These are phyloP conservation scores for Penicillium sp. DNA, from an alignment of 2,329 filamentous ascomycete species.

Conservation along the genomic window DNA sequence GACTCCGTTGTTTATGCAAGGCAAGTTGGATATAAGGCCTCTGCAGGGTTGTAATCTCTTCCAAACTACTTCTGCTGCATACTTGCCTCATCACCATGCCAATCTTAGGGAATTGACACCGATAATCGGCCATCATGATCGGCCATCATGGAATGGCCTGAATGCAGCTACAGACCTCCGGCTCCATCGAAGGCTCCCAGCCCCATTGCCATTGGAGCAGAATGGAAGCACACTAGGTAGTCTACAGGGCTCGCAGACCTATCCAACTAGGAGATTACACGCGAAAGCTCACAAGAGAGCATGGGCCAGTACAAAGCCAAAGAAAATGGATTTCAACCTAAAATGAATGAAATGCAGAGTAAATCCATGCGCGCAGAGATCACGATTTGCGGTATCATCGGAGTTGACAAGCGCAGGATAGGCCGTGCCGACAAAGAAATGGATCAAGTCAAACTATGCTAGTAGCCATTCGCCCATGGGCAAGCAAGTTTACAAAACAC, in stretches of 20 bases:
- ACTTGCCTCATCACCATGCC: too few relatives aligned
- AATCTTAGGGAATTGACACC: too few relatives aligned
- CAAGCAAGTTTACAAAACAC: constrained; percentile 11
- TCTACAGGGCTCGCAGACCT: not conserved
- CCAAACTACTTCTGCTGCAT: too few relatives aligned
- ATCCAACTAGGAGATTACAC: not conserved
- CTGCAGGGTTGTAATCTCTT: too few relatives aligned
- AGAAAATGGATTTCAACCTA: constrained; percentile 8
- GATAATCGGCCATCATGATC: constrained; percentile 10
- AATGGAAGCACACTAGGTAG: not conserved
- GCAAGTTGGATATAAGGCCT: too few relatives aligned
- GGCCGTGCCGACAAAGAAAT: constrained; percentile 11
- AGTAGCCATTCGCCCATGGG: constrained; percentile 12
- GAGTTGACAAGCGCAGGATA: constrained; percentile 5
- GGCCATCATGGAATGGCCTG: constrained; percentile 1
- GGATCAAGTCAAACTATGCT: constrained; percentile 9
- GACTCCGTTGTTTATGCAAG: too few relatives aligned
- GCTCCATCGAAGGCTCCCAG: constrained; percentile 9
- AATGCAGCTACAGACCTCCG: constrained; percentile 7
- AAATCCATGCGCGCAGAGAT: constrained; percentile 15
- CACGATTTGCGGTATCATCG: constrained; percentile 13
- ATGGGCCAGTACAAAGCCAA: constrained; percentile 1
- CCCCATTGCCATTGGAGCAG: constrained; percentile 4
- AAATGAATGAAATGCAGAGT: constrained; percentile 16
- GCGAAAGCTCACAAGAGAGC: not conserved